phyloP scores from a whole-genome alignment of 495 filamentous ascomycete genomes.

The Aspergillus incahuasiensis region DNA sequence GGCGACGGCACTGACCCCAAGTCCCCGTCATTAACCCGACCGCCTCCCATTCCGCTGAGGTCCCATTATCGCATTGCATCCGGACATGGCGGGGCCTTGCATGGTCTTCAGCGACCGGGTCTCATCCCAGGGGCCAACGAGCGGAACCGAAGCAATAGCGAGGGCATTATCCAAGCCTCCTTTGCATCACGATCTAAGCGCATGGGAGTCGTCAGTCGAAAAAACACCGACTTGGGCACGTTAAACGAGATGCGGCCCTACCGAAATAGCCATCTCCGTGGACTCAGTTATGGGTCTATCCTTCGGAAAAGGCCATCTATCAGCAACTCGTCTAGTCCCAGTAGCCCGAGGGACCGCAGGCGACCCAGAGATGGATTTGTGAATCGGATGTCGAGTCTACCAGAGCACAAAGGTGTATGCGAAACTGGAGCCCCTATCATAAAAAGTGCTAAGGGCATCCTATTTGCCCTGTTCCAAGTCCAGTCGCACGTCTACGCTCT shows the following conservation, averaged over 20 bases:
- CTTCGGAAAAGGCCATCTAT: slow-evolving; percentile 52
- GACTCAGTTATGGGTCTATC: slow-evolving; percentile 74
- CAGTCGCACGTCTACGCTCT: slow-evolving; percentile 71
- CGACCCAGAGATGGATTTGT: slow-evolving; percentile 55
- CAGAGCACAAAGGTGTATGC: slow-evolving; percentile 68
- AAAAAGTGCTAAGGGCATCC: slow-evolving; percentile 78
- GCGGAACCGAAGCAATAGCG: slow-evolving; percentile 83
- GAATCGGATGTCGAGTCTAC: slow-evolving; percentile 75
- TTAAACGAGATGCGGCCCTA: slow-evolving; percentile 69
- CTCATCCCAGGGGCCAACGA: slow-evolving; percentile 65
- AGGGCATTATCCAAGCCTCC: slow-evolving; percentile 65
- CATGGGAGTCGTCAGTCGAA: slow-evolving; percentile 76
- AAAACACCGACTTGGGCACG: slow-evolving; percentile 67
- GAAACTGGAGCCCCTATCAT: slow-evolving; percentile 59
- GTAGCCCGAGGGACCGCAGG: slow-evolving; percentile 49
- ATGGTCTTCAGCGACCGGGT: slow-evolving; percentile 59
- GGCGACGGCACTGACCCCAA: slow-evolving; percentile 48
- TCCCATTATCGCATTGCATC: slow-evolving; percentile 78
- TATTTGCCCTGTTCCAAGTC: slow-evolving; percentile 79
- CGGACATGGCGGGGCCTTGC: slow-evolving; percentile 56
- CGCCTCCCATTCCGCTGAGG: slow-evolving; percentile 67
- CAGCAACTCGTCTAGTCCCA: slow-evolving; percentile 56
- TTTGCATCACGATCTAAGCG: slow-evolving; percentile 57
- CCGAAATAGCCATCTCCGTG: slow-evolving; percentile 75
- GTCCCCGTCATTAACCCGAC: slow-evolving; percentile 60